Percentiles rank a stretch among this genome's conserved stretches.
phyloP scores from a whole-genome alignment of 208 protist genomes.

The Trypanosoma rangeli region DNA sequence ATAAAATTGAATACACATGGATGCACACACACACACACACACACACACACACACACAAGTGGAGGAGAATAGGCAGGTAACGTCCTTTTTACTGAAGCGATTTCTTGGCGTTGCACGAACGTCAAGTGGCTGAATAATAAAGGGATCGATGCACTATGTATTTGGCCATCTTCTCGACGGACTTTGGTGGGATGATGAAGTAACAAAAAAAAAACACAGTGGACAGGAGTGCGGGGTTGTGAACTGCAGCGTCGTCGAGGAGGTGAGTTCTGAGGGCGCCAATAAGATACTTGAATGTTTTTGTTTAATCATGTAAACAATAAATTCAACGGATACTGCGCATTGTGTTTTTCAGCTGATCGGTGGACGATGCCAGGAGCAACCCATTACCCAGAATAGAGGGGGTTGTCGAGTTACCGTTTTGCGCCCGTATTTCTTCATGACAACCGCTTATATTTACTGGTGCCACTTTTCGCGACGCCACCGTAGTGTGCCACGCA shows the following conservation, averaged over 20 bases:
- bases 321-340: too few species aligned
- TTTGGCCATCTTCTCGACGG: background rate
- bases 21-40: background rate
- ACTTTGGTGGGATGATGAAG: background rate
- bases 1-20: background rate
- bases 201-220: background rate
- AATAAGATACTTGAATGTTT: background rate
- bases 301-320: background rate
- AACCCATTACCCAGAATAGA: too few species aligned
- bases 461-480: background rate
- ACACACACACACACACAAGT: conserved; percentile 5
- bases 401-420: too few species aligned
- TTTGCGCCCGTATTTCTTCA: too few species aligned
- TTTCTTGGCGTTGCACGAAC: too few species aligned
- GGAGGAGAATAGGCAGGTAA: background rate
- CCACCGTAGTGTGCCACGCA: background rate
- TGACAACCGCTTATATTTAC: background rate
- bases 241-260: background rate
- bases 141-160: background rate
- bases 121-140: too few species aligned
- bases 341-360: too few species aligned
- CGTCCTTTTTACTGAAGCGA: too few species aligned
- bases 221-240: background rate
- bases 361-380: too few species aligned
- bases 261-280: background rate